Evolutionary conservation across 2,329 filamentous ascomycete species (phyloP).

Genomic region (Leptographium lundbergii): DNA sequence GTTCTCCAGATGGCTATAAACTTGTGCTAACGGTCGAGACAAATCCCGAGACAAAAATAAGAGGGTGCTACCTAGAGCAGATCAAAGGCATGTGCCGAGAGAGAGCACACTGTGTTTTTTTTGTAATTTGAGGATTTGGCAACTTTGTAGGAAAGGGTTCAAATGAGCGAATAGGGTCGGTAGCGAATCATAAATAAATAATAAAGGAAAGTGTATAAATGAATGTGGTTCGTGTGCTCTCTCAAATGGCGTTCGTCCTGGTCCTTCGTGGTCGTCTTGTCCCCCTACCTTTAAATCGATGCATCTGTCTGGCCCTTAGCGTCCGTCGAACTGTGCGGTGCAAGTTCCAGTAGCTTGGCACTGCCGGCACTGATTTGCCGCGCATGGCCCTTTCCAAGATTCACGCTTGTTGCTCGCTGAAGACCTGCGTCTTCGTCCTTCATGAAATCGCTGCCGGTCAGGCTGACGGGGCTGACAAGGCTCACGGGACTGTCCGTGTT

Average conservation of each 20-base stretch:
- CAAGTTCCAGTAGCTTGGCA: conserved; percentile 59
- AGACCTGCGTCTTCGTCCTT: conserved; percentile 26
- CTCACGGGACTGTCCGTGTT: conserved; percentile 4
- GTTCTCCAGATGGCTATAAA: neutral
- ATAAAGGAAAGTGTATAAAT: conserved; percentile 6
- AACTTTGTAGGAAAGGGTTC: conserved; percentile 10
- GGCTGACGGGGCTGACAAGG: conserved; percentile 6
- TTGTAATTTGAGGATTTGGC: conserved; percentile 3
- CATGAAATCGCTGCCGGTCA: conserved; percentile 11
- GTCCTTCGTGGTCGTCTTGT: neutral
- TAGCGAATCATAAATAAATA: conserved; percentile 6
- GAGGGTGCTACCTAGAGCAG: neutral
- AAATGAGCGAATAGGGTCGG: conserved; percentile 19
- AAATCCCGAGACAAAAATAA: neutral
- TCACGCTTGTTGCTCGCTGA: conserved; percentile 59
- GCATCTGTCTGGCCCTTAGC: conserved; percentile 19
- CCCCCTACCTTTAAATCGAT: neutral
- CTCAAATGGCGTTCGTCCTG: neutral
- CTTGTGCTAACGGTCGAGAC: neutral
- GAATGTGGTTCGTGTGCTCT: conserved; percentile 3
- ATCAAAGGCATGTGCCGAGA: neutral
- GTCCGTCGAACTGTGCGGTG: conserved; percentile 41
- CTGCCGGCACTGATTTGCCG: conserved; percentile 68
- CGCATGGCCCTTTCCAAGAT: conserved; percentile 51
- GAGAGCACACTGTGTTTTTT: neutral